These are phyloP conservation scores for Cicer pinnatifidum DNA, from an alignment of 306 rosid genomes.

Conservation along the genomic window DNA sequence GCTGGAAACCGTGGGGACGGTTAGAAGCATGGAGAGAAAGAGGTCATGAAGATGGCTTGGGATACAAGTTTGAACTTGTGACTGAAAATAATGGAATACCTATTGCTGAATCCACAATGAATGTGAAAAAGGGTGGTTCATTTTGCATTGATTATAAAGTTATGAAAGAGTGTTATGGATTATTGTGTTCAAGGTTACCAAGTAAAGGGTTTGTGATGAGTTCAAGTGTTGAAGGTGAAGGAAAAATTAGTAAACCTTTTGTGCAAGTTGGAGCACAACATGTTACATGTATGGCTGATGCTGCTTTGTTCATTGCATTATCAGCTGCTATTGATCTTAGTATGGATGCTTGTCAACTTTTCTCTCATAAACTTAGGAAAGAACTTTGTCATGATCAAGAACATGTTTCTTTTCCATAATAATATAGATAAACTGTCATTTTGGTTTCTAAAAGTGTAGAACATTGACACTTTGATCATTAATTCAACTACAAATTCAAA, in stretches of 20 bases:
- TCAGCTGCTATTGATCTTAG: constrained; percentile 96
- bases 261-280: constrained; percentile 88
- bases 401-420: constrained; percentile 50
- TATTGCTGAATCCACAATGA: constrained; percentile 81
- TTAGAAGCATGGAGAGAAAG: constrained; percentile 93
- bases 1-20: constrained; percentile 98
- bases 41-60: constrained; percentile 76
- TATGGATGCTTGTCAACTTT: constrained; percentile 92
- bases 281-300: constrained; percentile 94
- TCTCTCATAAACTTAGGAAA: constrained; percentile 79
- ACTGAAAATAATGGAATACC: constrained; percentile 61
- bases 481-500: too few relatives aligned
- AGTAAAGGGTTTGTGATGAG: constrained; percentile 84
- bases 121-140: constrained; percentile 71
- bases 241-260: constrained; percentile 75
- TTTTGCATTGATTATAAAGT: constrained; percentile 72
- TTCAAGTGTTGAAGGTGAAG: constrained; percentile 86
- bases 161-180: constrained; percentile 50
- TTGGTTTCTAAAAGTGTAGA: too few relatives aligned
- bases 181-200: constrained; percentile 53
- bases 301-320: constrained; percentile 82
- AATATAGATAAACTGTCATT: background rate
- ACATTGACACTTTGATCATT: too few relatives aligned
- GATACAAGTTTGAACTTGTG: constrained; percentile 85
- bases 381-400: constrained; percentile 81